These are phyloP conservation scores for Rhodosporidiobolus odoratus DNA, from an alignment of 768 basidiomycete species.

Conservation along the genomic window DNA sequence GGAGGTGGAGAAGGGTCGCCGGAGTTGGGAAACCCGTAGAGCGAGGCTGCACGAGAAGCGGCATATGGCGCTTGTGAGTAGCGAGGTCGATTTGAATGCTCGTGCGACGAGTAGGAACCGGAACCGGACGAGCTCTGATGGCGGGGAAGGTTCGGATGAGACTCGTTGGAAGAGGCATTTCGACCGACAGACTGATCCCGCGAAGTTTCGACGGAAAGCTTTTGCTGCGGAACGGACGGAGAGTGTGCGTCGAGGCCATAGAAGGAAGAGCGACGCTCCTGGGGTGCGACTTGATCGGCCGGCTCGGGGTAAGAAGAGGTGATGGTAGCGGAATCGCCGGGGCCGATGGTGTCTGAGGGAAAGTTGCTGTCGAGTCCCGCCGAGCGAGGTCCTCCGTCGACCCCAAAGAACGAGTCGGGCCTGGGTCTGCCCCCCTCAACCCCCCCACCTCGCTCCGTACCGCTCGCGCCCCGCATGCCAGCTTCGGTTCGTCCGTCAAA, in stretches of 20 bases:
- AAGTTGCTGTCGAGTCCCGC: background rate
- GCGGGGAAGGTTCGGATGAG: background rate
- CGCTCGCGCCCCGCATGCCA: background rate
- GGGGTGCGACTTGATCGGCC: background rate
- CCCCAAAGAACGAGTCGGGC: background rate
- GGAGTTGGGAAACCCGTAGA: conserved; percentile 17
- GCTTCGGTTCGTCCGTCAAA: background rate
- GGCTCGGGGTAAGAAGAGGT: background rate
- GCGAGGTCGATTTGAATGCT: conserved; percentile 9
- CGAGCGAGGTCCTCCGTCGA: background rate
- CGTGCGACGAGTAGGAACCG: conserved; percentile 26
- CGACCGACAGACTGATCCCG: background rate
- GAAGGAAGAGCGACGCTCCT: conserved; percentile 23
- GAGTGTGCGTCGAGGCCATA: conserved; percentile 26
- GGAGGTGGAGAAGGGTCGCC: conserved; percentile 7
- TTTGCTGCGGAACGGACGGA: no score
- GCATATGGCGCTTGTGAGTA: conserved; percentile 32
- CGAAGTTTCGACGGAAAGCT: background rate
- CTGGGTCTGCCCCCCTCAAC: background rate
- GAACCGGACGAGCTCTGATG: conserved; percentile 28
- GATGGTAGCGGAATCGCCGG: background rate
- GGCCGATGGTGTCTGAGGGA: background rate
- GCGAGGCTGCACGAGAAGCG: conserved; percentile 14
- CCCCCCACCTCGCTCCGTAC: background rate
- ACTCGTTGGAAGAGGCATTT: background rate